phyloP scores from a whole-genome alignment of 1,284 basidiomycete genomes.

The Trichosporon asahii region DNA sequence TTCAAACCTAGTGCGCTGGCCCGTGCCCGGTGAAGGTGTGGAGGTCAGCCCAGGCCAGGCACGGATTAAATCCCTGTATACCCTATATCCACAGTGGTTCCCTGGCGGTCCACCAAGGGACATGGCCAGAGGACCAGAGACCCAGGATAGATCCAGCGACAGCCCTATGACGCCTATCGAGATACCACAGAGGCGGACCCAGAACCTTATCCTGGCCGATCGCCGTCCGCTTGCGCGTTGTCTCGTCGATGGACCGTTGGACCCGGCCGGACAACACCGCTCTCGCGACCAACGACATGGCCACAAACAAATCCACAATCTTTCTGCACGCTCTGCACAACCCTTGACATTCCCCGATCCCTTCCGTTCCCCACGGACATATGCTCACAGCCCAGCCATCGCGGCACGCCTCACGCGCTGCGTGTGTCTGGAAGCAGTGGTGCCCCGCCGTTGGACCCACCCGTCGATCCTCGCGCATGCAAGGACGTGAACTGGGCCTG shows the following conservation, averaged over 20 bases:
- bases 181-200: not conserved
- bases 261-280: not conserved
- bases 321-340: not conserved
- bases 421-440: not conserved
- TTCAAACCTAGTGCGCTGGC: not conserved
- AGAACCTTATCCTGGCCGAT: not conserved
- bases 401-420: too few species aligned
- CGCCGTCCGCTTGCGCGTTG: conserved; percentile 7
- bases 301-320: not conserved
- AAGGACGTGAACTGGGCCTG: not conserved
- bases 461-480: not conserved
- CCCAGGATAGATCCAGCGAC: too few species aligned
- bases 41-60: not conserved
- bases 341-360: not conserved
- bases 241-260: not conserved
- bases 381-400: not conserved
- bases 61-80: not conserved
- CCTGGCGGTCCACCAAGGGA: not conserved
- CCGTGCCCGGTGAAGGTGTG: not conserved
- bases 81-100: not conserved
- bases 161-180: not conserved
- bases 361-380: not conserved
- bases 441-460: not conserved
- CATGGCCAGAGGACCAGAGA: not conserved
- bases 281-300: not conserved